These are phyloP conservation scores for Telopea speciosissima DNA, from an alignment of 177 flowering plant species.

Conservation along the genomic window DNA sequence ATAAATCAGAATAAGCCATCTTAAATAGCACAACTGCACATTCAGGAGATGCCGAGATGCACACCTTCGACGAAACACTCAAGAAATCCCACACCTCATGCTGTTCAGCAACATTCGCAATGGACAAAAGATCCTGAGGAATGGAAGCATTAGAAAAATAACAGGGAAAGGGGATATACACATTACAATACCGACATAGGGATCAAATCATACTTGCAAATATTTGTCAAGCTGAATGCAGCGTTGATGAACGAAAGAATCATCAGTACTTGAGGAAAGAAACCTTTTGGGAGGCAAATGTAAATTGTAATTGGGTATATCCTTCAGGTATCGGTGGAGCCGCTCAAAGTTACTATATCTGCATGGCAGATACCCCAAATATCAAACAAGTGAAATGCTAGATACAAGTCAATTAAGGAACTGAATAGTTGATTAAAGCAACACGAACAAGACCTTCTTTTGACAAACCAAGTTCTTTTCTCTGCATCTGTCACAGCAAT, in stretches of 20 bases:
- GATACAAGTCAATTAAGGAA: too few relatives aligned
- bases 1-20: conserved; percentile 3
- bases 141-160: conserved; percentile 13
- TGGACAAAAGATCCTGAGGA: conserved; percentile 82
- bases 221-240: conserved; percentile 98
- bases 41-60: conserved; percentile 14
- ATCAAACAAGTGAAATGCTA: not conserved
- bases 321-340: conserved; percentile 90
- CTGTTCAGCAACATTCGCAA: conserved; percentile 98
- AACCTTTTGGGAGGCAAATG: conserved; percentile 97
- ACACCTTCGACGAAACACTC: conserved; percentile 84
- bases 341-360: conserved; percentile 98
- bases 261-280: conserved; percentile 98
- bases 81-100: conserved; percentile 99
- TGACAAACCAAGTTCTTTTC: conserved; percentile 83
- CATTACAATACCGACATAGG: not conserved
- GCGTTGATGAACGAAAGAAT: conserved; percentile 92
- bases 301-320: conserved; percentile 84
- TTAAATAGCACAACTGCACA: conserved; percentile 1
- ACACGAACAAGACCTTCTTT: conserved; percentile 64
- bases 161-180: conserved; percentile 6
- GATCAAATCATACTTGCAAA: conserved; percentile 57
- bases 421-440: not conserved
- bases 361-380: conserved; percentile 18
- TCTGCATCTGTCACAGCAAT: conserved; percentile 86